These are phyloP conservation scores for Tolypocladium guangdongense DNA, from an alignment of 2,329 filamentous ascomycete genomes.

Conservation along the genomic window DNA sequence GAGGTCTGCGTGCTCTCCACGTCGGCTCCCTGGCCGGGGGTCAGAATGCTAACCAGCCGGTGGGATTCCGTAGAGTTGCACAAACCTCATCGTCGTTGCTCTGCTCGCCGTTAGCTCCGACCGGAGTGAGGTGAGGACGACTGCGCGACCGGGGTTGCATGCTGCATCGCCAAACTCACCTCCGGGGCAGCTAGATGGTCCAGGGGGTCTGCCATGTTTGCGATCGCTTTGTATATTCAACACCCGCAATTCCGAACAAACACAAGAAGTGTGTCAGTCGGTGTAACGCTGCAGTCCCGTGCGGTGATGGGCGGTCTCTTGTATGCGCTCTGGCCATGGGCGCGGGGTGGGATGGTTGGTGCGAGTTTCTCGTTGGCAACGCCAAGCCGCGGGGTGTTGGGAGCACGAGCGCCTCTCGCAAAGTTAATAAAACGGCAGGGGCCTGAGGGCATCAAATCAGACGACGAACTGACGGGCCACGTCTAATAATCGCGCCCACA, in stretches of 20 bases:
- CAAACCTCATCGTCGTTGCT: not conserved
- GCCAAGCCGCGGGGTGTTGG: not conserved
- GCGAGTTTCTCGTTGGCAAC: not conserved
- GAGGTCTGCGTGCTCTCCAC: slow-evolving; percentile 9
- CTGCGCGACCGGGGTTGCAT: too few relatives aligned
- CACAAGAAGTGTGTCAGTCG: not conserved
- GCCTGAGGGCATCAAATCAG: not conserved
- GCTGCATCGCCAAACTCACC: not conserved
- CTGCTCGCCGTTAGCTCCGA: not conserved
- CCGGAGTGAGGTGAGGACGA: too few relatives aligned
- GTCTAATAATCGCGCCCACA: too few relatives aligned
- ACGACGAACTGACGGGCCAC: not conserved
- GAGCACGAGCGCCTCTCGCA: not conserved
- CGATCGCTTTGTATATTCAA: not conserved
- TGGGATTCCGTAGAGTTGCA: not conserved
- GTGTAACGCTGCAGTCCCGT: not conserved
- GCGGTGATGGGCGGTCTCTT: not conserved
- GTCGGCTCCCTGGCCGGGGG: slow-evolving; percentile 7
- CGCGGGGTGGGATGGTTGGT: too few relatives aligned
- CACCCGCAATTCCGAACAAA: not conserved
- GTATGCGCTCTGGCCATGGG: not conserved
- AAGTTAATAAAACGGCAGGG: not conserved
- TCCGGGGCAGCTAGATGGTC: not conserved
- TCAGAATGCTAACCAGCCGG: not conserved
- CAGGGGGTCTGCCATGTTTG: not conserved